A percentile compares a stretch with the other conserved stretches of the same genome.
These are phyloP conservation scores for Trichoderma sp. DNA, from an alignment of 2,329 filamentous ascomycete species.

Conservation along the genomic window DNA sequence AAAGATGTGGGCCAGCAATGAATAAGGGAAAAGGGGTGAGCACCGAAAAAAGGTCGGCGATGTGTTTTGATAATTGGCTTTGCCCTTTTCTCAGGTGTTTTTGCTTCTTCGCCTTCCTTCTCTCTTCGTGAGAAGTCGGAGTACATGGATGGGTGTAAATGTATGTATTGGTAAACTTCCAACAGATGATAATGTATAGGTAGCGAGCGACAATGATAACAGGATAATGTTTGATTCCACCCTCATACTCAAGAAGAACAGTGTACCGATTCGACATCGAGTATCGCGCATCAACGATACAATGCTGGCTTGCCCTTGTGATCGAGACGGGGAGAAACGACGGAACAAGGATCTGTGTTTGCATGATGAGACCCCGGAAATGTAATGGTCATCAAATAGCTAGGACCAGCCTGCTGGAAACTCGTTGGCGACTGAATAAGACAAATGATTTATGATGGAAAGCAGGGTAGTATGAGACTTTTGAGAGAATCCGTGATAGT, in stretches of 20 bases:
- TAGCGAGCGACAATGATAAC: slow-evolving; percentile 9
- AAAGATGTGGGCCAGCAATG: not conserved
- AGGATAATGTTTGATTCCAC: not conserved
- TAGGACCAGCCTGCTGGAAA: slow-evolving; percentile 14
- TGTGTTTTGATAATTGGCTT: not conserved
- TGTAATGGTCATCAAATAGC: not conserved
- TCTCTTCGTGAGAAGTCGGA: not conserved
- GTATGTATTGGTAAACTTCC: not conserved
- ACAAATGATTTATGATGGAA: slow-evolving; percentile 5
- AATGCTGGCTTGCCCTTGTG: not conserved
- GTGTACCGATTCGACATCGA: not conserved
- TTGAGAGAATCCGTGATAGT: not conserved
- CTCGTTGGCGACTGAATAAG: not conserved
- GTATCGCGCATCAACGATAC: slow-evolving; percentile 2
- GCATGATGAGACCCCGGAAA: not conserved
- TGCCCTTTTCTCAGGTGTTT: not conserved
- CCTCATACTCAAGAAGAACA: not conserved
- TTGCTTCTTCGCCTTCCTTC: not conserved
- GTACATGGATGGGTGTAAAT: slow-evolving; percentile 14
- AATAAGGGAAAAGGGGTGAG: not conserved
- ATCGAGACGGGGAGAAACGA: not conserved
- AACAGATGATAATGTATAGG: slow-evolving; percentile 13
- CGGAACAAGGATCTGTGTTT: slow-evolving; percentile 20
- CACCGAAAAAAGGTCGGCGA: not conserved
- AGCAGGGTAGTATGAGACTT: not conserved